Percentiles rank a stretch among this genome's conserved stretches.
These are phyloP conservation scores for Penstemon davidsonii DNA, from an alignment of 257 asterid genomes.

Conservation along the genomic window DNA sequence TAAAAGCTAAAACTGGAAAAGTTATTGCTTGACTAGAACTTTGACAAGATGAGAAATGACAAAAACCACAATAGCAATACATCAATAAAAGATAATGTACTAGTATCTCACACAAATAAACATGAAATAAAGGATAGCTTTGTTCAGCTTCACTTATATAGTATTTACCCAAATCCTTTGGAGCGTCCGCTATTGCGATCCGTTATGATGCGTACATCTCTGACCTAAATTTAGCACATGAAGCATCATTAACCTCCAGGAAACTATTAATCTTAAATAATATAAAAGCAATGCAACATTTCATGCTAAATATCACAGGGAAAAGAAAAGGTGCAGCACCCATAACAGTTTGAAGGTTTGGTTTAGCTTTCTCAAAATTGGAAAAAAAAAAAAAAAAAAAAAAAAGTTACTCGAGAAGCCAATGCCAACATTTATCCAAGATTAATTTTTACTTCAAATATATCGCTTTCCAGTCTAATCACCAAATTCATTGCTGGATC, in stretches of 20 bases:
- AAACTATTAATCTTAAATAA: slow-evolving; percentile 1
- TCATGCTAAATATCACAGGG: not conserved
- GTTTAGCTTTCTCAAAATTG: not conserved
- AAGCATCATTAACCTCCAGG: slow-evolving; percentile 11
- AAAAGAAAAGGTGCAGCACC: slow-evolving; percentile 14
- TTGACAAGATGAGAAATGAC: slow-evolving; percentile 1
- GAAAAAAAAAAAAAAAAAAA: not conserved
- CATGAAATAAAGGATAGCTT: slow-evolving; percentile 13
- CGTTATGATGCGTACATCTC: slow-evolving; percentile 74
- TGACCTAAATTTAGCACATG: slow-evolving; percentile 42
- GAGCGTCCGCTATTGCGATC: slow-evolving; percentile 77
- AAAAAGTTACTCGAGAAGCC: not conserved
- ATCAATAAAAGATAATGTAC: slow-evolving; percentile 9
- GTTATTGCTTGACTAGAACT: slow-evolving; percentile 8
- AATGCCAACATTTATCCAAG: not conserved
- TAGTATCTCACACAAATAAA: slow-evolving; percentile 20
- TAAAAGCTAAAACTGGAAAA: not conserved
- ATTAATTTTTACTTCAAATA: too few species aligned
- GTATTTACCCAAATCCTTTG: slow-evolving; percentile 69
- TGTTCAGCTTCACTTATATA: slow-evolving; percentile 6
- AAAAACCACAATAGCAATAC: slow-evolving; percentile 3
- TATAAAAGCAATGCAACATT: not conserved
- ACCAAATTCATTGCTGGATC: too few species aligned
- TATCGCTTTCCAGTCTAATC: too few species aligned
- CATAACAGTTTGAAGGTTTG: not conserved